Conservation (phyloP, 1,284 basidiomycete species). For the Ganoderma sp. region DNA sequence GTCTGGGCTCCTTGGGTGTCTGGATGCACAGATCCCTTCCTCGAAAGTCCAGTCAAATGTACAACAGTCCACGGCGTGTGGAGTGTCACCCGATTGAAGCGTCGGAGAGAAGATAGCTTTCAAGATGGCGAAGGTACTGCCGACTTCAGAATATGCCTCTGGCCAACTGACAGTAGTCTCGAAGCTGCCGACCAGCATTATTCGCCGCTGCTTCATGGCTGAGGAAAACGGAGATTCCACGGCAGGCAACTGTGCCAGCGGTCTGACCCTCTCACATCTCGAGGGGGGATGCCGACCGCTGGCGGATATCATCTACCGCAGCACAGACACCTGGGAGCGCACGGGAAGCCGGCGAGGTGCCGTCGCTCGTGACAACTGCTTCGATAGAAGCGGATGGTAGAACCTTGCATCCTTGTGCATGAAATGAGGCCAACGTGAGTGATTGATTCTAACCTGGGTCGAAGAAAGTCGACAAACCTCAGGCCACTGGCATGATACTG, state of each 20-base stretch:
- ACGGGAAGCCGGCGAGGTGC: background rate
- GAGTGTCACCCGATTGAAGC: background rate
- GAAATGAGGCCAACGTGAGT: background rate
- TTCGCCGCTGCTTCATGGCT: background rate
- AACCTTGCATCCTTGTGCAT: conserved; percentile 2
- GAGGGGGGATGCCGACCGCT: background rate
- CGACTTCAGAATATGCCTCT: background rate
- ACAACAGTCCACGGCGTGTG: background rate
- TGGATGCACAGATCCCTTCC: background rate
- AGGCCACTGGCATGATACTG: background rate
- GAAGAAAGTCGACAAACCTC: background rate
- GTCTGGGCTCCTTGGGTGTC: background rate
- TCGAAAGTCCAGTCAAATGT: background rate
- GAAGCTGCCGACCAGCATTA: background rate
- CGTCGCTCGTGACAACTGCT: background rate
- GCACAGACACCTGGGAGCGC: conserved; percentile 12
- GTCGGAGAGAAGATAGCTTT: background rate
- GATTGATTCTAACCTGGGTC: background rate
- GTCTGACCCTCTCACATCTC: background rate
- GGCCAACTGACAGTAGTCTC: background rate
- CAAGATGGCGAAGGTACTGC: background rate
- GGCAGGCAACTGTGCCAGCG: background rate
- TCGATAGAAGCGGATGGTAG: background rate
- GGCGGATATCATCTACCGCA: conserved; percentile 8
- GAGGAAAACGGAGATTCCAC: background rate